Base-by-base conservation (phyloP, 768 basidiomycete species). In the Boletus sp. region DNA sequence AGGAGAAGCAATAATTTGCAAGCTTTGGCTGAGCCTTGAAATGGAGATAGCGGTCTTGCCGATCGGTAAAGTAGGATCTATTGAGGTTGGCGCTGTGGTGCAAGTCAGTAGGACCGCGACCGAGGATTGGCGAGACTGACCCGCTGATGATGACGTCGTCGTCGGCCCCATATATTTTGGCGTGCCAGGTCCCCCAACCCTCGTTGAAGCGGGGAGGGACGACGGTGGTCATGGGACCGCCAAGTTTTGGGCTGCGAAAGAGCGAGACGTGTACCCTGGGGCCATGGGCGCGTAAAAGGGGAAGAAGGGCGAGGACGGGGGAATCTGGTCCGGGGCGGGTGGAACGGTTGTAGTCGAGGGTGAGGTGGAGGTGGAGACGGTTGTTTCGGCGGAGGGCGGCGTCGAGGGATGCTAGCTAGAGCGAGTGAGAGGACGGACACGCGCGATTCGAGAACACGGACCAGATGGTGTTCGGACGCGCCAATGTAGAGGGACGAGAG, bases 181-280 rank as follows among this genome's bases (percentile, higher is more conserved):
- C 89, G 70, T 98, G 97, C 95, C 95, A 98, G 2, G 95, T 93
- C 0, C 95, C 96, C 91, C 94, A 98, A 2, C 95, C 97, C 75
- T 99, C 97, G 64, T 99, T 96, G 74, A 93, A 97, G 52, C 97
- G 80, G 24, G 90, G 87, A 7, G 97, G 97, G 7, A 98, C 86
- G 30, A 96, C 58, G 54, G 78, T 81, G 32, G 90, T 83, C 70
- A 91, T 78, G 29, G 91, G 56, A 1, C 91, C 89, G 17, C 84
- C 80, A 30, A 98, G 79, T 50, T 85, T 90, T 0, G 97, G 96
- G 65, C 92, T 94, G 47, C 92, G 84, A 64, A 94, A 99, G 60
- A 98, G 79, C 37, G 85, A 84, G 9, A 96, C 77, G 56, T 85
- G 84, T 9, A 93, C 85, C 45, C 90, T 82, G 17, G 82, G 73